Evolutionary conservation across 148 eudicot genomes (phyloP), one percentile per base, ranked within the genome.

Genomic region (Selenicereus undatus): DNA sequence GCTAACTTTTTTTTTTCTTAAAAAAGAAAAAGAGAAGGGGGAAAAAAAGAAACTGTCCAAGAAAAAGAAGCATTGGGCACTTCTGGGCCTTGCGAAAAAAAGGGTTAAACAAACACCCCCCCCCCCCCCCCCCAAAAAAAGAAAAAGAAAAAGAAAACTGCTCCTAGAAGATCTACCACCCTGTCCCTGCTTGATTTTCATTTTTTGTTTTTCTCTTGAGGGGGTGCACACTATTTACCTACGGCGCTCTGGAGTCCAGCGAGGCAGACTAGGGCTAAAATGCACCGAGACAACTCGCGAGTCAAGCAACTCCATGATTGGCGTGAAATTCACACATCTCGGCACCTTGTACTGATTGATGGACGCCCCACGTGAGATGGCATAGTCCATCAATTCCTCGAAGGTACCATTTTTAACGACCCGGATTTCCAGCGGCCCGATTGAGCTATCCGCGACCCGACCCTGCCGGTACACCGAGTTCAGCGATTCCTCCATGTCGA

Each of bases 381-480:
- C 97, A 36, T 94, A 94, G 60, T 94, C 98, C 98, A 94, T 94
- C 0, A 93, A n/a, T 78, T 93, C 95, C 80, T 93, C 97, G 43
- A 93, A 93, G 0, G 97, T 93, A 0, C 98, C 97, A 18, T 79
- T 88, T 80, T 84, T 87, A 45, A 94, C 98, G 35, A 94, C 93
- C 50, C 97, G 85, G 0, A 94, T 92, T 83, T 94, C 98, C 51
- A 94, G 50, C 2, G 95, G 90, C n/a, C 97, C 98, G 0, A 92
- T 94, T 11, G 98, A 94, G 84, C 86, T 84, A 48, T 86, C 89
- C 30, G 88, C 90, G 4, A 92, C 98, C 14, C 98, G 90, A 48
- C 98, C 88, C 64, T 94, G 98, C 52, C 98, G 79, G 43, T 94
- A 94, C 16, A 94, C 98, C 62, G 98, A 89, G 88, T 94, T 94